Percentiles rank a stretch among this genome's conserved stretches.
Evolutionary conservation across 192 early-diverging fungal genomes (phyloP).

Genomic region (Backusella tarrabulga): DNA sequence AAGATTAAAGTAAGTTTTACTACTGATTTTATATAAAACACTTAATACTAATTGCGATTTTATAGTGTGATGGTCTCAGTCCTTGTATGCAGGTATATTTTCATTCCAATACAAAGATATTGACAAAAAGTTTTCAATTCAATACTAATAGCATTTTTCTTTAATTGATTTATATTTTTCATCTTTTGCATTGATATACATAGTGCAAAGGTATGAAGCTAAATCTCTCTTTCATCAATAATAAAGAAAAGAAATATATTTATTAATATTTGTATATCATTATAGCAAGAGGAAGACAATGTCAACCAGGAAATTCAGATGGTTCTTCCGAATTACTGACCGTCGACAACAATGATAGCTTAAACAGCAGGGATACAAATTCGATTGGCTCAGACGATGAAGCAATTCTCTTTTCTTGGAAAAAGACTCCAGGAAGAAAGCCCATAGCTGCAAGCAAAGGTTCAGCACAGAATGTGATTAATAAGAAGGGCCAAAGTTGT

Average conservation of each 20-base stretch:
- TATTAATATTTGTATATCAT: background rate
- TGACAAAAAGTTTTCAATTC: background rate
- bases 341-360: background rate
- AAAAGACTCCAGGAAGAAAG: background rate
- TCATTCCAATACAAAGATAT: background rate
- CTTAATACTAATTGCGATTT: background rate
- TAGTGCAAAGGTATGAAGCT: background rate
- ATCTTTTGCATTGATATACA: background rate
- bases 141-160: background rate
- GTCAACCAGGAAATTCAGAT: background rate
- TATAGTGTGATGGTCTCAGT: slow-evolving; percentile 7
- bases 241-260: background rate
- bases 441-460: background rate
- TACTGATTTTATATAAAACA: background rate
- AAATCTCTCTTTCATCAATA: background rate
- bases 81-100: slow-evolving; percentile 11
- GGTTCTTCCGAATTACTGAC: background rate
- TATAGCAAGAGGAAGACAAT: background rate
- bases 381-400: background rate
- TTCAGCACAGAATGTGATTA: background rate
- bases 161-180: background rate
- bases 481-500: background rate
- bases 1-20: background rate
- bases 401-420: background rate
- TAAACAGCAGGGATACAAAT: background rate